phyloP scores from a whole-genome alignment of 352 stramenopile species.

The Aphanomyces stellatus region DNA sequence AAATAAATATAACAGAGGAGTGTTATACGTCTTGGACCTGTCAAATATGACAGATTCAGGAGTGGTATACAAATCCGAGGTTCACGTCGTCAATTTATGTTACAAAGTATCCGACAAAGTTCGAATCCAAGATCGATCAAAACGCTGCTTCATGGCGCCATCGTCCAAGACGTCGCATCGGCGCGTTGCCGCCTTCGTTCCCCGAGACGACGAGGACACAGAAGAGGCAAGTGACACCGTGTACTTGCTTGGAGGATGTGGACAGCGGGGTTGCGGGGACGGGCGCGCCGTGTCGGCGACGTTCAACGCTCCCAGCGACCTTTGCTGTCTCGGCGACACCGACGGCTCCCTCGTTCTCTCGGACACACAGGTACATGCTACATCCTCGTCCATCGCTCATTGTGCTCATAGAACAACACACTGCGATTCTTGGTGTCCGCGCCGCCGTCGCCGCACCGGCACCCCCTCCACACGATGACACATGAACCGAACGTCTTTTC shows the following conservation, averaged over 20 bases:
- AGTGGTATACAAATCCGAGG: too few species aligned
- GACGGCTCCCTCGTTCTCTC: slow-evolving; percentile 2
- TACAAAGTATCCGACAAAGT: too few species aligned
- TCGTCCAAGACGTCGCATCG: too few species aligned
- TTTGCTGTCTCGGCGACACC: background rate
- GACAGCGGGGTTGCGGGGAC: slow-evolving; percentile 11
- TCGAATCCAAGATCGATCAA: too few species aligned
- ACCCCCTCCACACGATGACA: too few species aligned
- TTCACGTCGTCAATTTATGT: too few species aligned
- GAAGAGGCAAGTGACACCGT: background rate
- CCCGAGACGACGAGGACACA: too few species aligned
- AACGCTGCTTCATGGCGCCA: too few species aligned
- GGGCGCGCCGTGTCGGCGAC: background rate
- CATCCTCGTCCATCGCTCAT: background rate
- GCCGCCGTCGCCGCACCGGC: background rate
- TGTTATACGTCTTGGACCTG: too few species aligned
- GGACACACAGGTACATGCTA: slow-evolving; percentile 2
- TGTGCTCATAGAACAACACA: slow-evolving; percentile 9
- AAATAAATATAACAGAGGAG: too few species aligned
- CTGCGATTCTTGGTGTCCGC: background rate
- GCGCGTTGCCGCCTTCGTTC: too few species aligned
- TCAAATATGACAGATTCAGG: too few species aligned
- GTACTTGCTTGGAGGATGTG: background rate
- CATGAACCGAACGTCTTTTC: background rate
- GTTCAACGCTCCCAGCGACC: background rate